A percentile compares a stretch with the other conserved stretches of the same genome.
These are phyloP conservation scores for Brassica napus DNA, from an alignment of 345 rosid genomes.

Conservation along the genomic window DNA sequence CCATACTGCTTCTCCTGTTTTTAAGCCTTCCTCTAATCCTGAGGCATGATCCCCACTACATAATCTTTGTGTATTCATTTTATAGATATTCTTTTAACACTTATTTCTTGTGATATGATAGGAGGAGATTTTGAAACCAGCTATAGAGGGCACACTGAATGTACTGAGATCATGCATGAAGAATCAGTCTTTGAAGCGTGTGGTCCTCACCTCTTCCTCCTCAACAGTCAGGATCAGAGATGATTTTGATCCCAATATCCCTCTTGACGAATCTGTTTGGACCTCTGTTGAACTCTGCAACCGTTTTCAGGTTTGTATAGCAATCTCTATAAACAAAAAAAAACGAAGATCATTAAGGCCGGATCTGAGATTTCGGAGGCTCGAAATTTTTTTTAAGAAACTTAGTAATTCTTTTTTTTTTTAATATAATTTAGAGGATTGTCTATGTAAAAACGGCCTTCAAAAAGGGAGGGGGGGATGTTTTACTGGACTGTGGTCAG, in stretches of 20 bases:
- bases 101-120: constrained; percentile 28
- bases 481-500: too few species aligned
- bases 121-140: constrained; percentile 82
- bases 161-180: constrained; percentile 78
- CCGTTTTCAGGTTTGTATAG: constrained; percentile 44
- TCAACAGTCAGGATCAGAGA: constrained; percentile 70
- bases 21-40: constrained; percentile 70
- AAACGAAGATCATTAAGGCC: too few species aligned
- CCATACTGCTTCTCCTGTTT: constrained; percentile 92
- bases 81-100: neutral
- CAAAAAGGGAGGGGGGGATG: too few species aligned
- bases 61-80: too few species aligned
- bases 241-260: constrained; percentile 60
- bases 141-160: constrained; percentile 77
- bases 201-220: constrained; percentile 86
- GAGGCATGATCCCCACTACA: constrained; percentile 50
- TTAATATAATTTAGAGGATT: too few species aligned
- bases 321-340: neutral
- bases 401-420: too few species aligned
- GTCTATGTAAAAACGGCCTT: too few species aligned
- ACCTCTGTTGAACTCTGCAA: constrained; percentile 75
- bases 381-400: too few species aligned
- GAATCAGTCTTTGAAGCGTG: constrained; percentile 63
- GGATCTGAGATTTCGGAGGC: too few species aligned
- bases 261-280: constrained; percentile 86